A percentile compares a stretch with the other conserved stretches of the same genome.
phyloP scores from a whole-genome alignment of 2,329 filamentous ascomycete species.

The Pleoardoris graminearum region DNA sequence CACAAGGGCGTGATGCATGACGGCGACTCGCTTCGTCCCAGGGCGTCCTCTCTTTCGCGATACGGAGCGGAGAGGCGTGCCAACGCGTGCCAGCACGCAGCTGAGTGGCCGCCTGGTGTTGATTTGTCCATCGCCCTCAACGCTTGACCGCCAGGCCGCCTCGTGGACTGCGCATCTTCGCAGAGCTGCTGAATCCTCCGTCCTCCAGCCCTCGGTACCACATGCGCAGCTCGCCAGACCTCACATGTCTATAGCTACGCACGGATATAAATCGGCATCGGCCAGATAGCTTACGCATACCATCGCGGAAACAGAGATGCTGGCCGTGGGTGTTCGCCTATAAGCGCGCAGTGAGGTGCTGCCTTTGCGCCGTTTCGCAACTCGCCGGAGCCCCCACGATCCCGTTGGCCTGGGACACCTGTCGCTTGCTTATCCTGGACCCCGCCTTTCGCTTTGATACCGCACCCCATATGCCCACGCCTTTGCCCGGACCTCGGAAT shows the following conservation, averaged over 20 bases:
- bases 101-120: not conserved
- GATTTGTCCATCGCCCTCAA: not conserved
- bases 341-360: not conserved
- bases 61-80: not conserved
- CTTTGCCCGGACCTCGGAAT: conserved; percentile 5
- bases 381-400: conserved; percentile 1
- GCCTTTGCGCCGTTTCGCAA: conserved; percentile 6
- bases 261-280: not conserved
- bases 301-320: not conserved
- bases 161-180: conserved; percentile 4
- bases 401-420: not conserved
- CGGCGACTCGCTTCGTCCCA: conserved; percentile 3
- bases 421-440: conserved; percentile 5
- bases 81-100: not conserved
- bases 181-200: too few relatives aligned
- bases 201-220: not conserved
- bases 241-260: conserved; percentile 2
- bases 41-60: not conserved
- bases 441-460: conserved; percentile 5
- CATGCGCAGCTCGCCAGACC: not conserved
- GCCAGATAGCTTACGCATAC: not conserved
- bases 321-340: conserved; percentile 2
- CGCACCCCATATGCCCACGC: conserved; percentile 25
- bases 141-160: not conserved
- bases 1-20: conserved; percentile 12